phyloP scores from a whole-genome alignment of 2,329 filamentous ascomycete species.

The Colletotrichum truncatum region DNA sequence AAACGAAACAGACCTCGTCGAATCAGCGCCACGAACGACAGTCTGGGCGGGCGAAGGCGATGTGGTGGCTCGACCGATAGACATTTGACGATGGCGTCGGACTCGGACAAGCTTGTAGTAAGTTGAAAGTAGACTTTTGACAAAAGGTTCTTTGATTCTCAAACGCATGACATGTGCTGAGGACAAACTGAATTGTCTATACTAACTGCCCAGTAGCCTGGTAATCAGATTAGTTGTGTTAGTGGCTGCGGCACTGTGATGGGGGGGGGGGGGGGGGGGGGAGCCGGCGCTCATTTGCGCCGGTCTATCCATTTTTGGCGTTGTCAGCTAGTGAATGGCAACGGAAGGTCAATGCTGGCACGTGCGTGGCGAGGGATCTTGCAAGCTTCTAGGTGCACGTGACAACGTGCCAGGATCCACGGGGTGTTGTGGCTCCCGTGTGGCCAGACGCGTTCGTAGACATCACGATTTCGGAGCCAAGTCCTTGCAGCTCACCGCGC shows the following conservation, averaged over 20 bases:
- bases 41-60: background rate
- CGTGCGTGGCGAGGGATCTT: background rate
- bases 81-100: background rate
- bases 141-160: background rate
- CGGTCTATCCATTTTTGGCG: too few species aligned
- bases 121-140: background rate
- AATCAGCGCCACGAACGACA: constrained; percentile 1
- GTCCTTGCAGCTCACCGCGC: too few species aligned
- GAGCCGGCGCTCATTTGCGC: background rate
- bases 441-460: constrained; percentile 7
- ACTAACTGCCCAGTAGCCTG: background rate
- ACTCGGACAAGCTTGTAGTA: background rate
- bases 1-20: constrained; percentile 2
- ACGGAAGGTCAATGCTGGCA: background rate
- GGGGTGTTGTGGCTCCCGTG: background rate
- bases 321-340: too few species aligned
- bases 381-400: background rate
- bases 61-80: background rate
- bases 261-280: background rate
- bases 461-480: background rate
- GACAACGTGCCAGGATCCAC: constrained; percentile 11
- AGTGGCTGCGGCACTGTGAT: background rate
- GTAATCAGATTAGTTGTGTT: background rate
- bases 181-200: background rate
- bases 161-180: background rate